A percentile compares a stretch with the other conserved stretches of the same genome.
Conservation (phyloP, 495 filamentous ascomycete genomes). For the Pseudevernia furfuracea region DNA sequence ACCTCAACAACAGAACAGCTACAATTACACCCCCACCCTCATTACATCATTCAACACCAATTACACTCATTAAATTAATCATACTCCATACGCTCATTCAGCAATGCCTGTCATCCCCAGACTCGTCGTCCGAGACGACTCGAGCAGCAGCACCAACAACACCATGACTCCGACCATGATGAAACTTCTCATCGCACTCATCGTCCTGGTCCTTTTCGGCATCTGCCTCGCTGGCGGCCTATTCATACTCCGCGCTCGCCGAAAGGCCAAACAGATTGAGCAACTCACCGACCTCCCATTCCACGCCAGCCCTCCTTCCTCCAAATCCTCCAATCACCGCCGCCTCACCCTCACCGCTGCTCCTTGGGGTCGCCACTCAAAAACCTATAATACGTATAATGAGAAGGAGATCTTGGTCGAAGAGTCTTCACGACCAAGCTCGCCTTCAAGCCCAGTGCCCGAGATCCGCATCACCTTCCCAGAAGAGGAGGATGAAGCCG, state of each 20-base stretch:
- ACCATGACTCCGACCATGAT: conserved; percentile 49
- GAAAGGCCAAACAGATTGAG: conserved; percentile 38
- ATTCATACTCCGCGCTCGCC: conserved; percentile 61
- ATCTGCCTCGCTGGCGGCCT: conserved; percentile 43
- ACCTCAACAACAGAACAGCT: background rate
- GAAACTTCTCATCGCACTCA: conserved; percentile 69
- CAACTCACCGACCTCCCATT: conserved; percentile 47
- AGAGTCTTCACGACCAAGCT: conserved; percentile 63
- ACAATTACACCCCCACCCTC: conserved; percentile 8
- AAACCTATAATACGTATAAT: conserved; percentile 65
- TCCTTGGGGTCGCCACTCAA: conserved; percentile 45
- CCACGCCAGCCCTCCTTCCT: conserved; percentile 48
- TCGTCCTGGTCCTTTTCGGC: conserved; percentile 65
- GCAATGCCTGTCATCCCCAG: conserved; percentile 23
- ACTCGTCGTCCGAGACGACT: conserved; percentile 46
- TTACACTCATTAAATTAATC: conserved; percentile 8
- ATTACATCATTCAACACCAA: background rate
- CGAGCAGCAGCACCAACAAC: conserved; percentile 35
- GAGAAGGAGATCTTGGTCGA: conserved; percentile 64
- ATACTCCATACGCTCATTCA: background rate
- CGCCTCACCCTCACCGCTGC: conserved; percentile 56
- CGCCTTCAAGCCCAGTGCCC: conserved; percentile 78
- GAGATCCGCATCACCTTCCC: conserved; percentile 98
- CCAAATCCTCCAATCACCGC: conserved; percentile 46
- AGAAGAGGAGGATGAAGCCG: conserved; percentile 84